Percentiles rank a stretch among this genome's conserved stretches.
Evolutionary conservation across 1,139 yeast species (phyloP).

Genomic region (Pichia sp.): DNA sequence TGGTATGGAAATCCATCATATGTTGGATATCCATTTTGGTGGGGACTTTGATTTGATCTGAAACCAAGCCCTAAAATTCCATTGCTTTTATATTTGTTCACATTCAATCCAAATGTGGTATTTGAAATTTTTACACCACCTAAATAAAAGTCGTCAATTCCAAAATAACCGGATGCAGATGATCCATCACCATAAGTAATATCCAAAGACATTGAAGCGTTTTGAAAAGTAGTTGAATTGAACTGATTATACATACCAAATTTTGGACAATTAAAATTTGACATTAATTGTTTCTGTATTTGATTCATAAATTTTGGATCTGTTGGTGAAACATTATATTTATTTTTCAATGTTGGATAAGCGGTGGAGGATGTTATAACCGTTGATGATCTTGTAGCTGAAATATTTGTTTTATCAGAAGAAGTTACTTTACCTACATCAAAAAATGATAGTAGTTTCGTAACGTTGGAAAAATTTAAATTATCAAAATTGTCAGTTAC

Average conservation of each 20-base stretch:
- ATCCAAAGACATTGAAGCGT: conserved; percentile 38
- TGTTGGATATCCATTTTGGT: conserved; percentile 21
- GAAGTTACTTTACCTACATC: too few relatives aligned
- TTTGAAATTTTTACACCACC: conserved; percentile 35
- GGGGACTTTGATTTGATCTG: conserved; percentile 39
- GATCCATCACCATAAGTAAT: conserved; percentile 57
- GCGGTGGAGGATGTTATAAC: neutral
- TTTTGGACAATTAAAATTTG: conserved; percentile 26
- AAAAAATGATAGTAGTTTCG: too few relatives aligned
- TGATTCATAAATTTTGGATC: neutral
- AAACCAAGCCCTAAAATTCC: conserved; percentile 57
- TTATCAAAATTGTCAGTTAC: too few relatives aligned
- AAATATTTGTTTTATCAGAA: too few relatives aligned
- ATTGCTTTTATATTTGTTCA: conserved; percentile 37
- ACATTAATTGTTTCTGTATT: too few relatives aligned
- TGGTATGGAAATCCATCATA: conserved; percentile 51
- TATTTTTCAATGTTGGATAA: conserved; percentile 1
- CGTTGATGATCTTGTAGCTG: neutral
- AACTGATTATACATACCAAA: conserved; percentile 44
- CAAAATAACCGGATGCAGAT: conserved; percentile 54
- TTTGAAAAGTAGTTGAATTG: conserved; percentile 39
- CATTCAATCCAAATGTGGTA: conserved; percentile 49
- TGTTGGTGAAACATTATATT: too few relatives aligned
- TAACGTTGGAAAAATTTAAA: too few relatives aligned
- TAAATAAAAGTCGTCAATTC: conserved; percentile 42